Evolutionary conservation across 345 rosid genomes (phyloP).

Genomic region (Rhizophora apiculata): DNA sequence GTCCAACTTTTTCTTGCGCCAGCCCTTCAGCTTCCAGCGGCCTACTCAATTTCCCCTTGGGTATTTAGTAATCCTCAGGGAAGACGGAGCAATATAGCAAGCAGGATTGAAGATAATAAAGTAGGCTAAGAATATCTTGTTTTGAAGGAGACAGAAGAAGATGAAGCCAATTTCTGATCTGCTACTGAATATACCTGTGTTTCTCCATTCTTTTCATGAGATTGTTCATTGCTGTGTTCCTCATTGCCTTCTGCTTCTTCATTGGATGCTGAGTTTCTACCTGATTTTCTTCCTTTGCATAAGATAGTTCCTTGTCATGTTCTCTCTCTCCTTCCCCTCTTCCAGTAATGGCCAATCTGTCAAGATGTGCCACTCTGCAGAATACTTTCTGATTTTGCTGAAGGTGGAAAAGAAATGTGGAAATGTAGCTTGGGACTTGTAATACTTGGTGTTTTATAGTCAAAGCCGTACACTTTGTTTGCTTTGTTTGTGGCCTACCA

Average conservation of each 20-base stretch:
- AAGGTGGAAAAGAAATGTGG: too few relatives aligned
- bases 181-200: too few relatives aligned
- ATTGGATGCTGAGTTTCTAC: neutral
- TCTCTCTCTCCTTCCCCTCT: neutral
- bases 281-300: constrained; percentile 6
- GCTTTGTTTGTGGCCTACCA: too few relatives aligned
- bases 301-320: neutral
- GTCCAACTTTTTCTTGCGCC: constrained; percentile 25
- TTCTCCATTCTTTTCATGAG: neutral
- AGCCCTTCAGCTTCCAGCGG: constrained; percentile 36
- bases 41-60: constrained; percentile 29
- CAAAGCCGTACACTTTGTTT: too few relatives aligned
- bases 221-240: neutral
- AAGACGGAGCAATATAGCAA: constrained; percentile 36
- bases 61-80: constrained; percentile 30
- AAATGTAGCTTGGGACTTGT: too few relatives aligned
- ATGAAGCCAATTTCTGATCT: constrained; percentile 21
- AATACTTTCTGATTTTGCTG: neutral
- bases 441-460: too few relatives aligned
- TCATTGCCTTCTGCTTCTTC: constrained; percentile 12
- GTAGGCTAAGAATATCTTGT: constrained; percentile 18
- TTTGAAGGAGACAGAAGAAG: constrained; percentile 16
- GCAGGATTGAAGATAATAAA: constrained; percentile 33
- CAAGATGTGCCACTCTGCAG: constrained; percentile 11
- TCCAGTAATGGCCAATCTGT: neutral